These are phyloP conservation scores for Podospora conica DNA, from an alignment of 495 filamentous ascomycete species.

Conservation along the genomic window DNA sequence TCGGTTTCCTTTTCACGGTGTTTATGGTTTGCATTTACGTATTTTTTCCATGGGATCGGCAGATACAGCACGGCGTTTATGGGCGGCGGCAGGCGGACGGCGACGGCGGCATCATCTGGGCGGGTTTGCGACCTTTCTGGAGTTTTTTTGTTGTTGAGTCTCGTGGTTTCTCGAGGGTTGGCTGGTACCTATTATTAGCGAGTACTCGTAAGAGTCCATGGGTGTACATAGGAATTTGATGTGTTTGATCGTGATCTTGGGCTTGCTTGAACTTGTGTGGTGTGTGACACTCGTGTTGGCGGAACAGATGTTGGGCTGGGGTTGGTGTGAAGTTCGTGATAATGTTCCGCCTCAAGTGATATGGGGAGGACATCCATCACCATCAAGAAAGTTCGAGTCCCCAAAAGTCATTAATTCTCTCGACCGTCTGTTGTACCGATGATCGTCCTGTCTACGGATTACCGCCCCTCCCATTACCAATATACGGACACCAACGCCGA, in stretches of 20 bases:
- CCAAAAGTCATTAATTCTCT: background rate
- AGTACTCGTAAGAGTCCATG: background rate
- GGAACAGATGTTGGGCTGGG: no score
- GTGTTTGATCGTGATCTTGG: no score
- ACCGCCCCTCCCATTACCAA: background rate
- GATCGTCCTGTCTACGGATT: no score
- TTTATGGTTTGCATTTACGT: background rate
- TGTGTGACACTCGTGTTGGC: no score
- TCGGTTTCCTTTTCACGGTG: background rate
- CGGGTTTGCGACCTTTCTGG: background rate
- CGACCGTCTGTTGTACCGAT: background rate
- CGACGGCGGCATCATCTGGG: background rate
- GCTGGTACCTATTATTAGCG: no score
- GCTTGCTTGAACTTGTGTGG: no score
- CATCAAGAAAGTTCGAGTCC: no score
- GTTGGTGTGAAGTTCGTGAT: no score
- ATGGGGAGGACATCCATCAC: no score
- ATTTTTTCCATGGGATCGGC: background rate
- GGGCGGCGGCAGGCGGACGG: background rate
- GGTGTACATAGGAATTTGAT: background rate
- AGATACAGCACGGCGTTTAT: background rate
- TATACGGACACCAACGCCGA: background rate
- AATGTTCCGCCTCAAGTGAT: no score
- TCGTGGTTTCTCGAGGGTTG: no score
- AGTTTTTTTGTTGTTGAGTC: background rate